Conservation (phyloP, 106 monocot genomes). For the Platanthera zijinensis region DNA sequence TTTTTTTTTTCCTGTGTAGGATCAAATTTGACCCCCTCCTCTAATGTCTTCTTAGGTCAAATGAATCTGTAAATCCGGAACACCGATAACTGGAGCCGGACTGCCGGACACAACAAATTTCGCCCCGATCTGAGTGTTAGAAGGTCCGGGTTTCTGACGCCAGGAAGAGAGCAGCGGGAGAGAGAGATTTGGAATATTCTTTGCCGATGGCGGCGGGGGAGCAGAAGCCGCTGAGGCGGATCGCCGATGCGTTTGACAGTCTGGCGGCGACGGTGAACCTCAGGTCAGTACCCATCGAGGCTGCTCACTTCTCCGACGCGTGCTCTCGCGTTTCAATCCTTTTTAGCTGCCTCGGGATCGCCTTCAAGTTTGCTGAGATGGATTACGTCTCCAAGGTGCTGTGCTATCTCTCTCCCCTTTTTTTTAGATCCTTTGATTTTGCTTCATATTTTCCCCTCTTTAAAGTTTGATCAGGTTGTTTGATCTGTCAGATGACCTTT, state of each 20-base stretch:
- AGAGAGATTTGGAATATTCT: not conserved
- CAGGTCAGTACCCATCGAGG: slow-evolving; percentile 31
- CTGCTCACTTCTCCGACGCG: slow-evolving; percentile 54
- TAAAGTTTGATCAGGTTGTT: not conserved
- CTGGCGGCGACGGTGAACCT: slow-evolving; percentile 40
- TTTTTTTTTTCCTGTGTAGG: no score
- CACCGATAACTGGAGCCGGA: no score
- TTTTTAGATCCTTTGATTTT: not conserved
- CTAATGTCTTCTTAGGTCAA: no score
- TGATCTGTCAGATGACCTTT: not conserved
- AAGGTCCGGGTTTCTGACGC: no score
- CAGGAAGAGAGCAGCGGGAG: no score
- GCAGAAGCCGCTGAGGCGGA: slow-evolving; percentile 59
- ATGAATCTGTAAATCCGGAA: no score
- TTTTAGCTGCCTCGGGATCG: slow-evolving; percentile 80
- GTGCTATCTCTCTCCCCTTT: slow-evolving; percentile 16
- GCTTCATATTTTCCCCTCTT: not conserved
- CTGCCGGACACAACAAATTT: no score
- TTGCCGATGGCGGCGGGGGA: slow-evolving; percentile 17
- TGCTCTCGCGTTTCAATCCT: slow-evolving; percentile 80
- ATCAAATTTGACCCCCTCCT: no score
- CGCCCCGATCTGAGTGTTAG: no score
- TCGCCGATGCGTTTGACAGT: slow-evolving; percentile 61
- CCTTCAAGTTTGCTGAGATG: slow-evolving; percentile 94
- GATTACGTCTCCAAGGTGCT: slow-evolving; percentile 91